Evolutionary conservation across 1,284 basidiomycete genomes (phyloP), one percentile per base, ranked within the genome.

Genomic region (Hymenochaete sp.): DNA sequence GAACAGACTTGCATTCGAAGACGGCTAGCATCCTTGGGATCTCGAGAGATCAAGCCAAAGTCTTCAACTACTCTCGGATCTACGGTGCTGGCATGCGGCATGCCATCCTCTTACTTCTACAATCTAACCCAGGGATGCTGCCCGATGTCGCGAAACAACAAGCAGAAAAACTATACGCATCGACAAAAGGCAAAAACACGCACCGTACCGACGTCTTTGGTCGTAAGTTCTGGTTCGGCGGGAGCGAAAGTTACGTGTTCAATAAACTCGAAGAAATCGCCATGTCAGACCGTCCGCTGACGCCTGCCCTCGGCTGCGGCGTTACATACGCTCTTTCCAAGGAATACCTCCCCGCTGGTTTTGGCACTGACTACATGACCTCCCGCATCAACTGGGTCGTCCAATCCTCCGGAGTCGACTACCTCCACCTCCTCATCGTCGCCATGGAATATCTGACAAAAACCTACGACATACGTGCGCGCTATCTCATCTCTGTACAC

Each of bases 371-470:
- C 55, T 98, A 90, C 64, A 86, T 98, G 76, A 88, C 96, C 0
- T 95, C 91, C 10, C 79, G 95, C 21, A 95, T 98, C 67, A 99
- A 99, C 61, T 98, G 96, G 96, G 96, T 96, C 40, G 96, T 99
- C 5, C 96, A 98, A 61, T 96, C 92, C 5, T 97, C 92, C 0
- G 96, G 95, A 16, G 95, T 98, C 33, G 95, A 98, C 65, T 98
- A 99, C 59, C 79, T 98, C 10, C 95, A 98, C 59, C 78, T 99
- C 38, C 78, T 98, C 48, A 92, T 98, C 57, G 88, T 93, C 22
- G 77, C 92, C 1, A 98, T 98, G 93, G 82, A 95, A 51, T 77
- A 97, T 63, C 76, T 98, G 16, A 80, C 85, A 51, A 60, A 66
- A 42, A 81, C 76, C 43, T 98, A 96, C 67, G 68, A 77, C 55